These are phyloP conservation scores for Lentinula raphanica DNA, from an alignment of 768 basidiomycete genomes.

Conservation along the genomic window DNA sequence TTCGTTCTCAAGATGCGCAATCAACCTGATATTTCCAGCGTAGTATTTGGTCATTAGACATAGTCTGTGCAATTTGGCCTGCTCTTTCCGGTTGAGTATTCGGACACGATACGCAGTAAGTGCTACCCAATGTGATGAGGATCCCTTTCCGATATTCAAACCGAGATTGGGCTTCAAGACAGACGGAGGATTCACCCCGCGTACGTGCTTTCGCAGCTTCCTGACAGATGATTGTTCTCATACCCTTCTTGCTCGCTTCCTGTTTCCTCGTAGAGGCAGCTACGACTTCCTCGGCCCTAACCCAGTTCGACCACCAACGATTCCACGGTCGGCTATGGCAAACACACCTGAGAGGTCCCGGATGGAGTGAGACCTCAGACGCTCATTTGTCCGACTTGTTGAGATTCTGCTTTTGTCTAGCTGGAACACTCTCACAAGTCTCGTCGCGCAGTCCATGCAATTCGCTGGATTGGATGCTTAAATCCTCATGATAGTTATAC, in stretches of 20 bases:
- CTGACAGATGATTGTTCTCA: neutral
- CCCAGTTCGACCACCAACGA: constrained; percentile 18
- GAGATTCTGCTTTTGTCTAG: constrained; percentile 6
- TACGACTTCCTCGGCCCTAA: constrained; percentile 7
- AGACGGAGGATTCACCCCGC: neutral
- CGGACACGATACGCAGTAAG: no score
- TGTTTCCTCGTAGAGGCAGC: neutral
- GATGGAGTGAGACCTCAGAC: constrained; percentile 23
- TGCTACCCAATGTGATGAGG: no score
- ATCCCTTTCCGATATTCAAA: neutral
- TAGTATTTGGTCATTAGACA: no score
- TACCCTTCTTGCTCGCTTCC: neutral
- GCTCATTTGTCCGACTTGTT: neutral
- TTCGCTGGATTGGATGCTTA: constrained; percentile 21
- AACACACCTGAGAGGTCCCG: constrained; percentile 25
- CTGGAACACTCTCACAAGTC: constrained; percentile 20
- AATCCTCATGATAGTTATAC: constrained; percentile 20
- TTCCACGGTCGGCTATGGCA: constrained; percentile 24
- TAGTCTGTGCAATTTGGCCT: no score
- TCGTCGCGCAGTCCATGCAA: constrained; percentile 19
- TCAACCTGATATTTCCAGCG: no score
- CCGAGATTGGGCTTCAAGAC: neutral
- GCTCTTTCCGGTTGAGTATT: no score
- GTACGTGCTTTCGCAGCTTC: neutral
- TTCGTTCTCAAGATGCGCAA: no score